Evolutionary conservation across 2,329 filamentous ascomycete genomes (phyloP), one percentile per base, ranked within the genome.

Genomic region (Scytalidium lignicola): DNA sequence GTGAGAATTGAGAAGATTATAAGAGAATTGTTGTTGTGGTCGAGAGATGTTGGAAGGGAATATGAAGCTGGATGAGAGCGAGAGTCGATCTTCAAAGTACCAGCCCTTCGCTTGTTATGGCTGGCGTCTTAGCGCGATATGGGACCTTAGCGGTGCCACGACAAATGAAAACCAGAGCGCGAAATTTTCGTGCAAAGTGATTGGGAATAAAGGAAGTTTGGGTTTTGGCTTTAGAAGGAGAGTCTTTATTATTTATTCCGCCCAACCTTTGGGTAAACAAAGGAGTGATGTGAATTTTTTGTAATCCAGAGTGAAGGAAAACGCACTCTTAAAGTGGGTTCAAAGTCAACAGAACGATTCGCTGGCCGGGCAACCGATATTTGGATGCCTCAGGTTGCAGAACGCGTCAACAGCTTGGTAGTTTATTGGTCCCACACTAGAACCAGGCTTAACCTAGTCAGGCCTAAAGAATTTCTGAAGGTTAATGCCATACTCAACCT

Each of bases 1-100:
- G 53, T 46, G 44, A 52, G 57, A 63, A 59, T 57, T 51, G 57
- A 57, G 51, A 37, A 58, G 57, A 44, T 55, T 59, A 57, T 62
- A 64, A 54, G 50, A 56, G 51, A 44, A 58, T 59, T 63, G 62
- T 65, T 63, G 65, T 64, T 56, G 60, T 51, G 29, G 28, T 41
- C 45, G 47, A 37, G 40, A 45, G 44, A 53, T 57, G 57, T 57
- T 60, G 56, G 58, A 54, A 54, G 51, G 54, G 51, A 52, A 56
- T 57, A 56, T 49, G 56, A 55, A 55, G 56, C 58, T 57, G 56
- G 58, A 51, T 20, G 46, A 21, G 44, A 48, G n/a, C n/a, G 44
- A 54, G 49, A 26, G 50, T 54, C 50, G 32, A 45, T 37, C 32
- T 37, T 37, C 32, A 37, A 37, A 7, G 32, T 28, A 13, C 32